Base-by-base conservation (phyloP, 2,329 filamentous ascomycete genomes). In the Ophiosphaerella narmari region DNA sequence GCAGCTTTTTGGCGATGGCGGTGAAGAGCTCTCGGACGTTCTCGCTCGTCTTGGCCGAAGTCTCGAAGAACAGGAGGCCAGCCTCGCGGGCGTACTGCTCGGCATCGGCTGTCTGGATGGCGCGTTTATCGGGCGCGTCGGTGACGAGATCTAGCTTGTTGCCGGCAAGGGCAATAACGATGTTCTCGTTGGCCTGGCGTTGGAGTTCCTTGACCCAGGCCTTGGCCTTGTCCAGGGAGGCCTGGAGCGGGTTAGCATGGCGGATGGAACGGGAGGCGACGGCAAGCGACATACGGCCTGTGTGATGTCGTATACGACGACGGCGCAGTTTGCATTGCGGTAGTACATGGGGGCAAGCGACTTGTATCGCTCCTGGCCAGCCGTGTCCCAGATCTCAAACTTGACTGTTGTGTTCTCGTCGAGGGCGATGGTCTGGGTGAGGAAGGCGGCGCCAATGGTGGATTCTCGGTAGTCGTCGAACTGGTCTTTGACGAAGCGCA, bases 291-390 rank as follows among this genome's bases (percentile, higher is more conserved):
- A 57, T 87, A 99, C 94, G 63, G 94, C 91, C 84, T 99, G 94
- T 71, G 94, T 99, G 71, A 99, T 97, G 78, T 99, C 94, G 77
- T 99, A 99, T 62, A 99, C 94, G 41, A 99, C 93, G 29, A 99
- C 93, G 51, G 95, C 94, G 78, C 94, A 97, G 84, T 99, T 97
- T 65, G 95, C 95, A 75, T 99, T 99, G 67, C 95, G 83, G 80
- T 99, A 99, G 82, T 99, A 99, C 94, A 99, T 99, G 67, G 94
- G 94, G 31, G 94, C 94, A 62, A 99, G 82, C 11, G 94, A 97
- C 82, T 97, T 97, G 84, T 97, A 99, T 71, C 95, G 86, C 78
- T 99, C 94, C 79, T 99, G 94, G 58, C 94, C 94, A 57, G 94
- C 94, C 8, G 94, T 99, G 47, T 73, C 70, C 70, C 94, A 99